A percentile compares a stretch with the other conserved stretches of the same genome.
Evolutionary conservation across 768 basidiomycete species (phyloP).

Genomic region (Mycena albidolilacea): DNA sequence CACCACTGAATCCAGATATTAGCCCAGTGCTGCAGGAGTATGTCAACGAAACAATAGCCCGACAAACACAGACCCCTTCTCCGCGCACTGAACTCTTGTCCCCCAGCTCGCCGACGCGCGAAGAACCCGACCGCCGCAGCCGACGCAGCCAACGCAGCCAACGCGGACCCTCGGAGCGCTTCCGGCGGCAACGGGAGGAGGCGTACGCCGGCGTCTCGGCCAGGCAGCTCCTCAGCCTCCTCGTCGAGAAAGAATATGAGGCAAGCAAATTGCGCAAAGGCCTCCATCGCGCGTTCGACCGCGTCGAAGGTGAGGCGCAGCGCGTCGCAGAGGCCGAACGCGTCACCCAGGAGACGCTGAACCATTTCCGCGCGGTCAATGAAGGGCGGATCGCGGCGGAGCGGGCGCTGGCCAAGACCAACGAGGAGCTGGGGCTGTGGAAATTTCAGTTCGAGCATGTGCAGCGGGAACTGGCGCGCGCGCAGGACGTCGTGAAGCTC

Average conservation of each 20-base stretch:
- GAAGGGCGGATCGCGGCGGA: conserved; percentile 49
- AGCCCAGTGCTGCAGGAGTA: conserved; percentile 33
- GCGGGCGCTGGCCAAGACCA: conserved; percentile 27
- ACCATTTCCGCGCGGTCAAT: conserved; percentile 39
- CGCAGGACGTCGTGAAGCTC: conserved; percentile 56
- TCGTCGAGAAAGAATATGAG: conserved; percentile 60
- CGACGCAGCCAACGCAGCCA: conserved; percentile 35
- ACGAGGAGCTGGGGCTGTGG: conserved; percentile 59
- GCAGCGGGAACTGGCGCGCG: conserved; percentile 56
- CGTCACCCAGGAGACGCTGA: conserved; percentile 33
- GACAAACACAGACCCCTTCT: conserved; percentile 42
- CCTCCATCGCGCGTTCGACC: conserved; percentile 53
- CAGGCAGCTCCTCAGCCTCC: conserved; percentile 49
- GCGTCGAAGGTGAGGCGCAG: conserved; percentile 51
- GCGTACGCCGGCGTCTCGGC: conserved; percentile 48
- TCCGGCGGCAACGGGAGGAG: conserved; percentile 52
- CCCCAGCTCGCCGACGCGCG: conserved; percentile 25
- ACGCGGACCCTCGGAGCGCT: conserved; percentile 51
- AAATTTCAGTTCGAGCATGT: conserved; percentile 60
- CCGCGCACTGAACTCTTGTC: conserved; percentile 39
- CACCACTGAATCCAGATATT: background rate
- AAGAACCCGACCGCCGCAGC: conserved; percentile 16
- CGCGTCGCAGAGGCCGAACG: conserved; percentile 37
- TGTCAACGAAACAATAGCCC: conserved; percentile 31
- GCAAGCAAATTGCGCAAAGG: conserved; percentile 55